A percentile compares a stretch with the other conserved stretches of the same genome.
Conservation (phyloP, 2,329 filamentous ascomycete species). For the Phyllachora maydis region DNA sequence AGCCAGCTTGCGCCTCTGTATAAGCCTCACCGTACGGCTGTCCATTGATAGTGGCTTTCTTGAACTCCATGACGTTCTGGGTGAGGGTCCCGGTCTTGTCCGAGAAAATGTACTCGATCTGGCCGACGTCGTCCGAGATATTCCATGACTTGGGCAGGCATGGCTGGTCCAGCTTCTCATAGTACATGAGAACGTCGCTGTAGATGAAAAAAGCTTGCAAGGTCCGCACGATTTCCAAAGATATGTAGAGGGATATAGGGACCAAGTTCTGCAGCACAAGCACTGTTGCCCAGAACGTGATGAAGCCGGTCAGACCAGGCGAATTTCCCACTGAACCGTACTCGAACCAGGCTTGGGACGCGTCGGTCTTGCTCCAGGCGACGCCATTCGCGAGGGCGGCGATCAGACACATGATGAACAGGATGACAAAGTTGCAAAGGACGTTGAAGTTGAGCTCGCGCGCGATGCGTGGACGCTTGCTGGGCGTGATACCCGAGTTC, state of each 20-base stretch:
- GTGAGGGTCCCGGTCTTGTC: conserved; percentile 84
- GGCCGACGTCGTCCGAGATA: conserved; percentile 91
- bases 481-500: conserved; percentile 88
- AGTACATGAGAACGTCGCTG: conserved; percentile 92
- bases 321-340: conserved; percentile 62
- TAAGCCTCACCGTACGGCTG: conserved; percentile 92
- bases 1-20: conserved; percentile 87
- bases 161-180: conserved; percentile 80
- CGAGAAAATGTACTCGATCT: conserved; percentile 98
- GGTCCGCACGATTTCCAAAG: conserved; percentile 84
- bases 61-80: conserved; percentile 97
- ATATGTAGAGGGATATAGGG: conserved; percentile 94
- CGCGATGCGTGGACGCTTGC: conserved; percentile 77
- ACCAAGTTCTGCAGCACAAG: conserved; percentile 98
- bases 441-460: conserved; percentile 95
- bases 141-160: conserved; percentile 98
- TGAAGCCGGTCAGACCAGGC: conserved; percentile 66
- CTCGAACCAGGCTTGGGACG: conserved; percentile 66
- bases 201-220: conserved; percentile 94
- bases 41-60: conserved; percentile 94
- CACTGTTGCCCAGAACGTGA: conserved; percentile 89
- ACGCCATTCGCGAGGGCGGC: conserved; percentile 70
- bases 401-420: conserved; percentile 76
- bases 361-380: conserved; percentile 54
- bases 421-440: conserved; percentile 82